Base-by-base conservation (phyloP, 192 early-diverging fungal species). In the Rhizoclosmatium globosum region DNA sequence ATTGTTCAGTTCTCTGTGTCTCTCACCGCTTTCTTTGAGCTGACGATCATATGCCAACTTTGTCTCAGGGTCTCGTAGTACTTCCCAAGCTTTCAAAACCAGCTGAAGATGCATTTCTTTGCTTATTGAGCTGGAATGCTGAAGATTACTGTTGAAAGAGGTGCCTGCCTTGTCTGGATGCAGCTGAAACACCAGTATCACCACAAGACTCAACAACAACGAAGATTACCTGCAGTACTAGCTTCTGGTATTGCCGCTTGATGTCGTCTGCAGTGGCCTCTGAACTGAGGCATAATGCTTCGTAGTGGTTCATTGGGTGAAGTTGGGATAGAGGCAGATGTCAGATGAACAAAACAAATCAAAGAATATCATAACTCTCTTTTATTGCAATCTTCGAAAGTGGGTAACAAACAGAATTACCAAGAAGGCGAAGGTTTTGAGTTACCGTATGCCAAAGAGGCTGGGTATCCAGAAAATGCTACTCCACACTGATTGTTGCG, bases 51-150 rank as follows among this genome's bases (percentile, higher is more conserved):
- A 75, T 11, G 17, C 3, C 9, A 21, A 4, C 21, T 44, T n/a
- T 7, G 59, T 41, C 11, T 60, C 73, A 4, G 57, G 59, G 62
- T 60, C 23, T 45, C 61, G 58, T 11, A 75, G 19, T 2, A 75
- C 61, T 75, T 75, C 73, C 59, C 57, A 75, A 7, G 73, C 73
- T 47, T 75, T 75, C 44, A 75, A 64, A 7, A 75, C 73, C 11
- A 64, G 42, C 23, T 75, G 73, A 31, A 75, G 73, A 38, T 64
- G 31, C 41, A 11, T 9, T 42, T n/a, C 58, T 47, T 44, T 44
- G 19, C 43, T 46, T 9, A 7, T 47, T 64, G 73, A 64, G 9
- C 1, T 9, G 9, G 17, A 23, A 45, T 50, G 56, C 17, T 45
- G 48, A 31, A 31, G 31, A 31, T 31, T 31, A 31, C 31, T 31